Evolutionary conservation across 2,329 filamentous ascomycete genomes (phyloP).

Genomic region (Clonostachys solani): DNA sequence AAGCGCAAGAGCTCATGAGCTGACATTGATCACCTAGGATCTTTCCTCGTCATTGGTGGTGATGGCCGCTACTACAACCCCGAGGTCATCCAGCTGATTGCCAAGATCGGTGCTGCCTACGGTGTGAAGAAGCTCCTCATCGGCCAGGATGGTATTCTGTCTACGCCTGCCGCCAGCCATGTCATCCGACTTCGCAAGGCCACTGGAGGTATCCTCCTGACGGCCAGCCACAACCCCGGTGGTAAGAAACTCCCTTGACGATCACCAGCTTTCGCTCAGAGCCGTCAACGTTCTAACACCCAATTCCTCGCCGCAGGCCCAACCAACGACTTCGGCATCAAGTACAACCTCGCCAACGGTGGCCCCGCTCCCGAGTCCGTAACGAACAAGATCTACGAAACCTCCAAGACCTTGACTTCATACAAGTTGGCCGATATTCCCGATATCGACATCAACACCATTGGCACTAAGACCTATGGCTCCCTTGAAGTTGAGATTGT

Average conservation of each 20-base stretch:
- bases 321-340: slow-evolving; percentile 96
- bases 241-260: slow-evolving; percentile 49
- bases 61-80: slow-evolving; percentile 98
- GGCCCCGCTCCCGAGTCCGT: slow-evolving; percentile 93
- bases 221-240: slow-evolving; percentile 96
- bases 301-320: slow-evolving; percentile 55
- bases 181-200: slow-evolving; percentile 92
- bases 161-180: slow-evolving; percentile 93
- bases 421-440: slow-evolving; percentile 91
- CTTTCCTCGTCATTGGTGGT: slow-evolving; percentile 93
- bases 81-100: slow-evolving; percentile 93
- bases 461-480: slow-evolving; percentile 83
- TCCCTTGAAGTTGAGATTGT: slow-evolving; percentile 90
- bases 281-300: neutral
- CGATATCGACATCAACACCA: slow-evolving; percentile 75
- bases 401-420: slow-evolving; percentile 81
- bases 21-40: slow-evolving; percentile 28
- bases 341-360: slow-evolving; percentile 97
- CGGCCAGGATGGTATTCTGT: slow-evolving; percentile 93
- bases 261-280: neutral
- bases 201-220: slow-evolving; percentile 93
- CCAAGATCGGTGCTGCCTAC: slow-evolving; percentile 94
- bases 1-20: neutral
- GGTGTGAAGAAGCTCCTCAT: slow-evolving; percentile 98
- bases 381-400: slow-evolving; percentile 96